Conservation (phyloP, 2,329 filamentous ascomycete species). For the Aspergillus intermedius region DNA sequence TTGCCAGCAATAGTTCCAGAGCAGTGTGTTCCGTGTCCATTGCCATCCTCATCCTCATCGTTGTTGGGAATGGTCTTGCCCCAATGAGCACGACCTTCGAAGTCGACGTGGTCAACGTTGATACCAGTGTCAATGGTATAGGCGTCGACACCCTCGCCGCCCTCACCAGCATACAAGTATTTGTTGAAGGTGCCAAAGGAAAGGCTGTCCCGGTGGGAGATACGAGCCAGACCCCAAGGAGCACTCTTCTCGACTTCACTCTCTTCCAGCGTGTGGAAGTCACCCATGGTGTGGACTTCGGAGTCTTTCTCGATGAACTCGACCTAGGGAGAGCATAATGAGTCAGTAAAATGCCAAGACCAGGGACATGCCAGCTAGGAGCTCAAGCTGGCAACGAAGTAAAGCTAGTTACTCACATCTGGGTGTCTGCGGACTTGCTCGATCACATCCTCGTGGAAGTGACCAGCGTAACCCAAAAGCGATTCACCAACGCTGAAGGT, state of each 20-base stretch:
- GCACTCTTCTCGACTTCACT: conserved; percentile 76
- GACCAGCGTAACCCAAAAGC: conserved; percentile 87
- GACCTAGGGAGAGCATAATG: conserved; percentile 53
- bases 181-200: conserved; percentile 95
- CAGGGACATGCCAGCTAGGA: conserved; percentile 6
- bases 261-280: conserved; percentile 60
- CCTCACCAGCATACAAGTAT: conserved; percentile 84
- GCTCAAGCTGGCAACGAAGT: background rate
- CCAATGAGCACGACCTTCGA: conserved; percentile 92
- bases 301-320: conserved; percentile 95
- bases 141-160: conserved; percentile 95
- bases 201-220: conserved; percentile 85
- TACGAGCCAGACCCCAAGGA: conserved; percentile 97
- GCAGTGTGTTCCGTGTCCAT: conserved; percentile 98
- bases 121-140: conserved; percentile 98
- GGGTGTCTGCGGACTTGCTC: conserved; percentile 91
- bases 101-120: conserved; percentile 91
- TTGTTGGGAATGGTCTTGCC: conserved; percentile 87
- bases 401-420: conserved; percentile 66
- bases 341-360: background rate
- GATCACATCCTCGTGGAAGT: conserved; percentile 89
- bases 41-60: conserved; percentile 86
- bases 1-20: conserved; percentile 95
- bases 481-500: conserved; percentile 83
- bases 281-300: conserved; percentile 72